These are phyloP conservation scores for Fusarium marasasianum DNA, from an alignment of 2,329 filamentous ascomycete species.

Conservation along the genomic window DNA sequence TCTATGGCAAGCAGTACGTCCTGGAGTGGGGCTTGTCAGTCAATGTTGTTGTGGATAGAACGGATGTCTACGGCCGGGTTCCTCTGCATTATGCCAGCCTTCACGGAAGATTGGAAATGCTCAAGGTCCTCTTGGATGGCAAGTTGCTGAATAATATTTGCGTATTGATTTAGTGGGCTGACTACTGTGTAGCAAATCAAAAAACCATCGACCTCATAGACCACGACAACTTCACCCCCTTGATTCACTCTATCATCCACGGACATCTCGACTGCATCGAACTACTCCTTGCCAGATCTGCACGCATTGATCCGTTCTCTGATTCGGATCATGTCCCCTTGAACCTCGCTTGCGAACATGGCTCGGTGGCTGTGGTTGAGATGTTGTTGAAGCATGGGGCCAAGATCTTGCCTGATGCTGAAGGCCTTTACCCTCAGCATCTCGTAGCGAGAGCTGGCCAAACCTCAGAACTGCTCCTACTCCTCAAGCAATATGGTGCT, in stretches of 20 bases:
- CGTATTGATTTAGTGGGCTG: conserved; percentile 1
- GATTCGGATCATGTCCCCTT: conserved; percentile 93
- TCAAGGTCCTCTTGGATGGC: conserved; percentile 76
- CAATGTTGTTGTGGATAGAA: conserved; percentile 79
- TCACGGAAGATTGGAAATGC: conserved; percentile 88
- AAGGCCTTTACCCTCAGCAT: conserved; percentile 97
- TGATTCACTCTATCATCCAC: conserved; percentile 95
- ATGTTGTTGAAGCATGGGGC: conserved; percentile 84
- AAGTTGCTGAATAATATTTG: conserved; percentile 30
- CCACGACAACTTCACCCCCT: conserved; percentile 95
- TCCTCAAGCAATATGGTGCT: conserved; percentile 86
- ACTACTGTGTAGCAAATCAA: conserved; percentile 64
- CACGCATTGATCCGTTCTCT: conserved; percentile 85
- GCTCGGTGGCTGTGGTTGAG: conserved; percentile 84
- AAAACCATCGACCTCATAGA: conserved; percentile 88
- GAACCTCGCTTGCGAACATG: conserved; percentile 94
- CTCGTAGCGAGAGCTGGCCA: conserved; percentile 90
- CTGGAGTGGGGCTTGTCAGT: conserved; percentile 78
- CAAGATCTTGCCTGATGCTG: conserved; percentile 88
- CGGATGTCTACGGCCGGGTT: conserved; percentile 93
- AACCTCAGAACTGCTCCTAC: conserved; percentile 78
- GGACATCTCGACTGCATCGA: conserved; percentile 83
- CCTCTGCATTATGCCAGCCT: conserved; percentile 96
- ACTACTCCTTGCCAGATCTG: conserved; percentile 77
- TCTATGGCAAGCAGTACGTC: conserved; percentile 86